Base-by-base conservation (phyloP, 306 rosid genomes). In the Cicer yamashitae region DNA sequence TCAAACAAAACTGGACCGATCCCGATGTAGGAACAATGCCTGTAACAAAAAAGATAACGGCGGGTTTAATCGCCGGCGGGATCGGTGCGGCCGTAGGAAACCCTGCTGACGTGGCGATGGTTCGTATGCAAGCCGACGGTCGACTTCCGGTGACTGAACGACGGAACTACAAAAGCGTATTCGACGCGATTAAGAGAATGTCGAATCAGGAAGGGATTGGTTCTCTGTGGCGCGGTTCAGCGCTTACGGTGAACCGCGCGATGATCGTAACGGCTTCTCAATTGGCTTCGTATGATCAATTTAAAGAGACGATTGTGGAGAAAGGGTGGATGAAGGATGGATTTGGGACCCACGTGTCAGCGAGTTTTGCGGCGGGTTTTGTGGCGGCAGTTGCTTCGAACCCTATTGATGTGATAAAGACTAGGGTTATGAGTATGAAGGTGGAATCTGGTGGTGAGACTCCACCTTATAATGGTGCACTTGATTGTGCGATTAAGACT, bases 201-300 rank as follows among this genome's bases (percentile, higher is more conserved):
- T 46, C 89, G 8, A 86, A 71, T 46, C 67, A 86, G 11, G 98
- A 93, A 20, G 98, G 98, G 0, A 71, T 91, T 14, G 71, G 63
- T 9, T 90, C 93, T 79, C 84, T 93, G 85, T 93, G 98, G 98
- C 93, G 96, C 20, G 98, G 98, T 11, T 93, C 98, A 51, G 78
- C 83, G 15, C 90, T 90, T 6, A 93, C 98, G 53, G 98, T 93
- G 84, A 93, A 90, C 89, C 89, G 98, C 1, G 98, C 96, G 11
- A 93, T 93, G 98, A 86, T 93, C 62, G 98, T 91, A 54, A 93
- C 98, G 65, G 96, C 98, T 43, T 91, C 98, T 8, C 98, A 93
- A 73, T 60, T 93, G 44, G 98, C 96, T 17, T 86, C 96, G 53
- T 93, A 93, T 66, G 98, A 93, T 44, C 83, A 89, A 77, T 80